Base-by-base conservation (phyloP, 148 eudicot genomes). In the Rhododendron ferrugineum region DNA sequence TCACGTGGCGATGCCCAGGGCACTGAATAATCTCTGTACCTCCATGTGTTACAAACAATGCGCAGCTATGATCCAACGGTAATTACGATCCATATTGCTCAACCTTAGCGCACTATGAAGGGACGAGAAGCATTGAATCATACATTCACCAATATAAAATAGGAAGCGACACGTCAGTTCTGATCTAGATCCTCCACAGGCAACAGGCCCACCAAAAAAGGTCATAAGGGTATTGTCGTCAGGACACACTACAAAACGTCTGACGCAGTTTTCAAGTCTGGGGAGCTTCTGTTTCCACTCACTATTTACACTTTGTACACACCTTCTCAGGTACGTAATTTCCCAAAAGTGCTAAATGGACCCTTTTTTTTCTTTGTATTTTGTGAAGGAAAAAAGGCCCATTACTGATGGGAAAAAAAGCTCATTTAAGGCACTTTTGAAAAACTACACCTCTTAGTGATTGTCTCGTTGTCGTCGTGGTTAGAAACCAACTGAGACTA, bases 211-310 rank as follows among this genome's bases (percentile, higher is more conserved):
- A 85, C 64, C 78, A 3, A 58, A 80, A 60, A 26, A 75, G 36
- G 88, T 87, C 88, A 79, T 60, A 80, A 56, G 87, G 54, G 56
- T 60, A 85, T 18, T 22, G 42, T 75, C 11, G 88, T 86, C 81
- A 72, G 32, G 54, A 76, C 56, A 26, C 82, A 16, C 78, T 3
- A 7, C 46, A 22, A 54, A 66, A 68, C 36, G 40, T 70, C 68
- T 70, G 91, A 42, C 86, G 58, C 32, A 85, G 49, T 64, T 81
- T 89, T 86, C 15, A 10, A 28, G 75, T 13, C 37, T 4, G 75
- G 75, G 37, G 75, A 70, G 18, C 37, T 70, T 70, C 37, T 30
- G 20, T 30, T 70, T 70, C 75, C 75, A 70, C 75, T 28, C 75
- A 70, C 75, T 22, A 58, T 64, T 64, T 64, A 56, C 66, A 23